Evolutionary conservation across 495 filamentous ascomycete genomes (phyloP).

Genomic region (Xylaria telfairii): DNA sequence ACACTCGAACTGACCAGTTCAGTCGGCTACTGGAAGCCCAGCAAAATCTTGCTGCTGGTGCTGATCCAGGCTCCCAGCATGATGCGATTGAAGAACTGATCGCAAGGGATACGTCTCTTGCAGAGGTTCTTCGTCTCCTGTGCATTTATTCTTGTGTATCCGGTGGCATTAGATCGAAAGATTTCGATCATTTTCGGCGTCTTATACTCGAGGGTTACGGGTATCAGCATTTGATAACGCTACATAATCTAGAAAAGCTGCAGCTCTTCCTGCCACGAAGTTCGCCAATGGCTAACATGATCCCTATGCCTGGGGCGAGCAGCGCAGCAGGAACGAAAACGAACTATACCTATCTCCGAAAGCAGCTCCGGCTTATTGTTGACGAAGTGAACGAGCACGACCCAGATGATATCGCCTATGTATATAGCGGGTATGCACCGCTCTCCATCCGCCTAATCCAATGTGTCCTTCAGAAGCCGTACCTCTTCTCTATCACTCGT

Average conservation of each 20-base stretch:
- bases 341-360: slow-evolving; percentile 87
- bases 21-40: slow-evolving; percentile 89
- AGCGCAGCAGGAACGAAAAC: slow-evolving; percentile 71
- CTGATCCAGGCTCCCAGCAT: slow-evolving; percentile 86
- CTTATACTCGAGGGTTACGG: slow-evolving; percentile 92
- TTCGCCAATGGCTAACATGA: slow-evolving; percentile 72
- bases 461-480: slow-evolving; percentile 88
- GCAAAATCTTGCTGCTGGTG: slow-evolving; percentile 91
- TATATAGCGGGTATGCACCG: slow-evolving; percentile 96
- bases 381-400: slow-evolving; percentile 97
- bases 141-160: slow-evolving; percentile 91
- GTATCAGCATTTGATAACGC: slow-evolving; percentile 89
- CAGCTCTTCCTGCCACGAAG: slow-evolving; percentile 77
- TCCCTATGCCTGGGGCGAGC: slow-evolving; percentile 65
- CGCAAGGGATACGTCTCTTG: slow-evolving; percentile 77
- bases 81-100: slow-evolving; percentile 93
- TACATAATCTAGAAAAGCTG: slow-evolving; percentile 88
- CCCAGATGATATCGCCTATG: slow-evolving; percentile 96
- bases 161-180: slow-evolving; percentile 83
- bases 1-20: slow-evolving; percentile 87
- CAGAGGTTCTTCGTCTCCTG: slow-evolving; percentile 79
- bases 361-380: slow-evolving; percentile 84
- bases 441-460: slow-evolving; percentile 94
- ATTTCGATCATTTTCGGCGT: slow-evolving; percentile 87
- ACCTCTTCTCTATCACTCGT: slow-evolving; percentile 71